Evolutionary conservation across 495 filamentous ascomycete species (phyloP).

Genomic region (Neurospora cerealis): DNA sequence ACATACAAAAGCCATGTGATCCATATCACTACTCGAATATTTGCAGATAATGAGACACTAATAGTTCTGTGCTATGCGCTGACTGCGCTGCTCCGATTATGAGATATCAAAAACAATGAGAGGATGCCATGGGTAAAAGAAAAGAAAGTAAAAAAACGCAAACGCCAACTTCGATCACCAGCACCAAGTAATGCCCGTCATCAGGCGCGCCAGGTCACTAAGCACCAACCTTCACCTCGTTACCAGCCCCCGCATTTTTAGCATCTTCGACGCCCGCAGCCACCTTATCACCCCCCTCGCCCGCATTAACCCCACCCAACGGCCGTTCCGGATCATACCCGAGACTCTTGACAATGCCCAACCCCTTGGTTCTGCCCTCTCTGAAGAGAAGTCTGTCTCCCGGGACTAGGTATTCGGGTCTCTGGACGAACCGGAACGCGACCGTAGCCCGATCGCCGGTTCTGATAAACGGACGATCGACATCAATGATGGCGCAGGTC

Average conservation of each 20-base stretch:
- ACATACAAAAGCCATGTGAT: background rate
- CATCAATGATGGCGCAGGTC: conserved; percentile 94
- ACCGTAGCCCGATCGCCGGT: conserved; percentile 88
- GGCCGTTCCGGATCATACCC: conserved; percentile 64
- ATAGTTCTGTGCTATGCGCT: background rate
- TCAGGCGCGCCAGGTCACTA: background rate
- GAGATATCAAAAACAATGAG: background rate
- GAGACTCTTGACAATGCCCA: conserved; percentile 87
- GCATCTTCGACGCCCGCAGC: conserved; percentile 10
- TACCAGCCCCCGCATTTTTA: background rate
- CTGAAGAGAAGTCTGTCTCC: conserved; percentile 89
- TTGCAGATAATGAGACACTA: background rate
- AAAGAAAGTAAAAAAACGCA: background rate
- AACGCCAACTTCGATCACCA: background rate
- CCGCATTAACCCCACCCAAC: conserved; percentile 12
- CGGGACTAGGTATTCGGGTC: conserved; percentile 85
- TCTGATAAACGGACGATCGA: conserved; percentile 89
- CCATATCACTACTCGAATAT: background rate
- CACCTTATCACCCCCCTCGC: conserved; percentile 6
- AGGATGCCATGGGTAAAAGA: background rate
- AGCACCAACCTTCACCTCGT: conserved; percentile 4
- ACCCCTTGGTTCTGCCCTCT: conserved; percentile 88
- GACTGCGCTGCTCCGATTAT: background rate
- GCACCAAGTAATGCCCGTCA: background rate
- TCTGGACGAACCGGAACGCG: conserved; percentile 88